phyloP scores from a whole-genome alignment of 148 eudicot species.

The Diospyros lotus region DNA sequence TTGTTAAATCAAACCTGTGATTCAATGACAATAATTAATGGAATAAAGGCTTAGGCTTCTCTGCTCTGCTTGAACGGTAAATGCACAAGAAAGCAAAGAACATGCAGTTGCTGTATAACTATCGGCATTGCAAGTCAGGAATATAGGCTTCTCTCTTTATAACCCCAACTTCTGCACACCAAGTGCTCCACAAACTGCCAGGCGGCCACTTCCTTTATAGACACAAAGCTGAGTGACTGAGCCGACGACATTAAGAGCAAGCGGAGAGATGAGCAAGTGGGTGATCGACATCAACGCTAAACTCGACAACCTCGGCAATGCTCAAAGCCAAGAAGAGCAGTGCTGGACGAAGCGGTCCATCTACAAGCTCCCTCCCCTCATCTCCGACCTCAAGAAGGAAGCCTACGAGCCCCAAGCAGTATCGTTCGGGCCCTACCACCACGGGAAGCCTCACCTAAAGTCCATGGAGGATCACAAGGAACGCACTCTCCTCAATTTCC shows the following conservation, averaged over 20 bases:
- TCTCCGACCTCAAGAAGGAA: neutral
- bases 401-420: neutral
- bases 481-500: neutral
- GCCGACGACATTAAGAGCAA: no score
- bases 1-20: neutral
- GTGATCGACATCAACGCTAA: neutral
- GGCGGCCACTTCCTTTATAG: no score
- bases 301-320: neutral
- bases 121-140: no score
- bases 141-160: no score
- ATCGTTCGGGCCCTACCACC: slow-evolving; percentile 4
- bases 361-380: neutral
- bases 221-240: no score
- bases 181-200: no score
- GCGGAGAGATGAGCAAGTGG: neutral
- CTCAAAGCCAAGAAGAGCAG: no score
- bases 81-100: no score
- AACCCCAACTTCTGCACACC: no score
- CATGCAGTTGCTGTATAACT: no score
- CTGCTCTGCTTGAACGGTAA: no score
- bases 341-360: neutral
- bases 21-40: neutral
- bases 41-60: no score
- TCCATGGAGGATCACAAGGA: neutral
- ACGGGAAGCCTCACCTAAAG: neutral